These are phyloP conservation scores for Neurospora sp. DNA, from an alignment of 495 filamentous ascomycete species.

Conservation along the genomic window DNA sequence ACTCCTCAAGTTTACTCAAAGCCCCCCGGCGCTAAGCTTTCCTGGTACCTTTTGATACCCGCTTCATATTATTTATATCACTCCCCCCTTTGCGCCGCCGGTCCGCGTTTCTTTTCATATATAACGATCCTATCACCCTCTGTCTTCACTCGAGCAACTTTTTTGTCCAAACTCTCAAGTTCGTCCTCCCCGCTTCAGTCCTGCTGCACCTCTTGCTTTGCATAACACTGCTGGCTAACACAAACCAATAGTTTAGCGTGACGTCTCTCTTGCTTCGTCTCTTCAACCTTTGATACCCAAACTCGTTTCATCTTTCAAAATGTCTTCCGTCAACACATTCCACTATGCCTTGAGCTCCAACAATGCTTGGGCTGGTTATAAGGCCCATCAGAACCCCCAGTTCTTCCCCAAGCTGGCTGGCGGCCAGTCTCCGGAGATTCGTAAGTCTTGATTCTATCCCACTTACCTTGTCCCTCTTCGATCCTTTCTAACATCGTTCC, in stretches of 20 bases:
- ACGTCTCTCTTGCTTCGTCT: not conserved
- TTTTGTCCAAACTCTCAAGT: not conserved
- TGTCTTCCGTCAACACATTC: slow-evolving; percentile 37
- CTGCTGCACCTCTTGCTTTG: not conserved
- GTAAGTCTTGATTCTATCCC: slow-evolving; percentile 23
- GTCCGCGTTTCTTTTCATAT: not conserved
- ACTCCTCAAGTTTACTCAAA: not conserved
- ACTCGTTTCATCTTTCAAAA: not conserved
- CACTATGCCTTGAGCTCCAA: slow-evolving; percentile 51
- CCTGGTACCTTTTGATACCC: not conserved
- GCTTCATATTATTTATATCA: not conserved
- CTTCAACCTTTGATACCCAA: not conserved
- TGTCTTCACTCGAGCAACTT: not conserved
- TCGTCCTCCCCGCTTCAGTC: not conserved
- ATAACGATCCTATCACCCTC: not conserved
- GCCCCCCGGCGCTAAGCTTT: not conserved
- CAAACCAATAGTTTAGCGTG: not conserved
- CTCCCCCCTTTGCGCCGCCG: not conserved
- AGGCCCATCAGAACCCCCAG: slow-evolving; percentile 52
- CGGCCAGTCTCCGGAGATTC: slow-evolving; percentile 65
- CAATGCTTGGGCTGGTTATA: slow-evolving; percentile 61
- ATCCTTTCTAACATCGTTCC: not conserved
- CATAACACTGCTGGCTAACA: not conserved
- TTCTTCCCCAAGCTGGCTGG: slow-evolving; percentile 60
- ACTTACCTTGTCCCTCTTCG: not conserved